These are phyloP conservation scores for Furcasterigmium furcatum DNA, from an alignment of 2,329 filamentous ascomycete genomes.

Conservation along the genomic window DNA sequence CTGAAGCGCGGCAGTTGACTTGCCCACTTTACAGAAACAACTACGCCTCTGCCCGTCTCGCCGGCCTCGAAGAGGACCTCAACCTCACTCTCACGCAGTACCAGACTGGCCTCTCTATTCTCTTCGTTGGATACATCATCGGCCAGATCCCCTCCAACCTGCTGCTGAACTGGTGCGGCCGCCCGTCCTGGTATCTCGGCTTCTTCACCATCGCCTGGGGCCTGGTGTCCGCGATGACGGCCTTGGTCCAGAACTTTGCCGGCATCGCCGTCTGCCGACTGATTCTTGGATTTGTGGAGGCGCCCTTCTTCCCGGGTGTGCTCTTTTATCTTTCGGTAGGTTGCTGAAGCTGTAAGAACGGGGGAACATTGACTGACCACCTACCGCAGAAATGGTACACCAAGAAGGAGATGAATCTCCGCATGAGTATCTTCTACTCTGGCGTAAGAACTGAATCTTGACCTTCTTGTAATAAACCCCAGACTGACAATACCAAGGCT, in stretches of 20 bases:
- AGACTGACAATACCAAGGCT: no score
- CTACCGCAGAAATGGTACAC: slow-evolving; percentile 23
- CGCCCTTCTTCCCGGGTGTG: slow-evolving; percentile 45
- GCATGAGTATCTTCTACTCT: slow-evolving; percentile 29
- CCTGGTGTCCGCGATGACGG: slow-evolving; percentile 19
- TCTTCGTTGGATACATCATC: slow-evolving; percentile 24
- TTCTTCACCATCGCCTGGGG: slow-evolving; percentile 27
- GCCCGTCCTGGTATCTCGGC: slow-evolving; percentile 24
- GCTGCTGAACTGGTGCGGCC: slow-evolving; percentile 22
- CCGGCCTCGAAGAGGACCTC: slow-evolving; percentile 18
- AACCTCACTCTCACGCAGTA: slow-evolving; percentile 21
- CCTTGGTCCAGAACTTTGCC: slow-evolving; percentile 24
- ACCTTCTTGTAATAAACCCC: no score
- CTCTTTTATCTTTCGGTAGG: slow-evolving; percentile 35
- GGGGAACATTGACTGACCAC: background rate
- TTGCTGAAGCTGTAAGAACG: background rate
- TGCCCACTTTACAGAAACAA: slow-evolving; percentile 5
- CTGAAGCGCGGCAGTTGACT: background rate
- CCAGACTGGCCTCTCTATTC: slow-evolving; percentile 11
- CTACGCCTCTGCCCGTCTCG: slow-evolving; percentile 3
- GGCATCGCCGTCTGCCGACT: slow-evolving; percentile 31
- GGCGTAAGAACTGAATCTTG: no score
- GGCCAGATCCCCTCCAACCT: slow-evolving; percentile 19
- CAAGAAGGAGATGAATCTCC: slow-evolving; percentile 43
- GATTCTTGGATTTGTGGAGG: slow-evolving; percentile 35